Conservation (phyloP, 192 early-diverging fungal genomes). For the Backusella morwellensis region DNA sequence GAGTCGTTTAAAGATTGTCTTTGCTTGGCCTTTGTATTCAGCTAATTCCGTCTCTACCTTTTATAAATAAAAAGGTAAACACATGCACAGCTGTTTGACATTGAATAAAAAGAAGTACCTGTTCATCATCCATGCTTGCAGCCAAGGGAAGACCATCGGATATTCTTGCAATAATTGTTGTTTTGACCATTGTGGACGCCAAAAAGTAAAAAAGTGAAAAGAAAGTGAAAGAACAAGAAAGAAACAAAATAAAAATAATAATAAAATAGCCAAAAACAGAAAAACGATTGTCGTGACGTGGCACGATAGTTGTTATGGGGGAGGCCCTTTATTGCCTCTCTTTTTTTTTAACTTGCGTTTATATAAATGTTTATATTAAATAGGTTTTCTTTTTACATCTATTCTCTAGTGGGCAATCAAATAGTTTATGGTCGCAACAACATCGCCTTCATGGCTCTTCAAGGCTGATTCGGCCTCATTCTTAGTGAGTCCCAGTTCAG, state of each 20-base stretch:
- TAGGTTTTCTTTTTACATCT: background rate
- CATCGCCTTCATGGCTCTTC: constrained; percentile 4
- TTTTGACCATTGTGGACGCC: constrained; percentile 77
- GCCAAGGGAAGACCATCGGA: constrained; percentile 93
- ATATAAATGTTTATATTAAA: background rate
- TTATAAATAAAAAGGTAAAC: background rate
- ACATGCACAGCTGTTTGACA: background rate
- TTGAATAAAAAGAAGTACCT: constrained; percentile 45
- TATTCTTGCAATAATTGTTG: constrained; percentile 92
- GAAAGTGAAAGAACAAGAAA: background rate
- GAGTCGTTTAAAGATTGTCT: constrained; percentile 88
- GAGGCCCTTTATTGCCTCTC: background rate
- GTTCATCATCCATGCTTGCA: constrained; percentile 94
- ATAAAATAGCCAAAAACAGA: background rate
- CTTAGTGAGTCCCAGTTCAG: constrained; percentile 12
- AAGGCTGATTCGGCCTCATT: constrained; percentile 14
- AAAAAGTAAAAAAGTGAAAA: background rate
- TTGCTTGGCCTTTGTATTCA: constrained; percentile 93
- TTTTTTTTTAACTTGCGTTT: background rate
- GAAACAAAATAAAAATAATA: background rate
- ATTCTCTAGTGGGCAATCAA: background rate
- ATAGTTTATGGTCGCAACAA: background rate
- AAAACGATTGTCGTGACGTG: constrained; percentile 1
- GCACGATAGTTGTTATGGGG: background rate
- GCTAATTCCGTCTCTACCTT: constrained; percentile 78